Base-by-base conservation (phyloP, 1,284 basidiomycete species). In the Crepidotus sp. region DNA sequence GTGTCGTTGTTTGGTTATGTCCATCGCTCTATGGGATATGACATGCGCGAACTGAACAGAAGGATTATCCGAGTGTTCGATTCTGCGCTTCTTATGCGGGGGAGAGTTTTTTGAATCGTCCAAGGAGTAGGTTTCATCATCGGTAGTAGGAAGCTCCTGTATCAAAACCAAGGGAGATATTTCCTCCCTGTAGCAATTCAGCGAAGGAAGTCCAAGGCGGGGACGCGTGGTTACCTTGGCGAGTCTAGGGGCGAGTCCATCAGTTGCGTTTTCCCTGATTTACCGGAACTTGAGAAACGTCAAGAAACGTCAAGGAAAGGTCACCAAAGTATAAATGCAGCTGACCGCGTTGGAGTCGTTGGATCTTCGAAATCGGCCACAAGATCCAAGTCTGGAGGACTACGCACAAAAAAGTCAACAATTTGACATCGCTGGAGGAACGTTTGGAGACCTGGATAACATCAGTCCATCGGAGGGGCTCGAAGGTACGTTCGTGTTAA, bases 311-410 rank as follows among this genome's bases (percentile, higher is more conserved):
- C 13, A 27, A 42, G 4, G 13, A 24, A 27, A 19, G 4, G 22
- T 9, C 19, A 34, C 11, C 9, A 6, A 8, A n/a, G 6, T 5
- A 6, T 9, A 14, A 31, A 33, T 6, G 14, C 21, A 10, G 11
- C 31, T 13, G 26, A 52, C 50, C 50, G 43, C 26, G 50, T 49
- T 21, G 50, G 50, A 37, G 50, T 49, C 4, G 21, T n/a, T 9
- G 50, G 50, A 33, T 52, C 50, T 5, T 52, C 38, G 11, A 52
- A 52, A 25, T 46, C 47, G 8, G 37, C 42, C 5, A 46, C 3
- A 25, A 21, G 14, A 30, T 52, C 50, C 22, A 49, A 36, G 30
- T 52, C 31, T 9, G 50, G 50, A 11, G 50, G 50, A 39, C 50
- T 52, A 30, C 9, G 14, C 7, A 17, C n/a, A 19, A 32, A 15